phyloP scores from a whole-genome alignment of 768 basidiomycete genomes.

The Termitomyces bulborhizus region DNA sequence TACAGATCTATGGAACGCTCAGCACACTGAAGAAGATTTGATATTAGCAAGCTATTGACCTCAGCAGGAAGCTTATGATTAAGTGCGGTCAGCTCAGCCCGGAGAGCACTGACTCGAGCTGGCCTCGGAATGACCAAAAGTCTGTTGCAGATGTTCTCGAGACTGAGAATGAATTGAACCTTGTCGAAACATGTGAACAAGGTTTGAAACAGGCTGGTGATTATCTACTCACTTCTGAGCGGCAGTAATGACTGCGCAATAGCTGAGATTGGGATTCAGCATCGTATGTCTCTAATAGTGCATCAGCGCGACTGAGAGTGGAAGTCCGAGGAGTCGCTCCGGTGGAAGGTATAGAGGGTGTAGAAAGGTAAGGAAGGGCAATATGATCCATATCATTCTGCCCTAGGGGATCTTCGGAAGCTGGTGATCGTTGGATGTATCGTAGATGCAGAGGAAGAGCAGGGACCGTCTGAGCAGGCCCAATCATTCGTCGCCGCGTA shows the following conservation, averaged over 20 bases:
- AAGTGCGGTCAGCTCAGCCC: constrained; percentile 91
- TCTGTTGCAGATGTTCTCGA: constrained; percentile 91
- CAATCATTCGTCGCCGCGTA: constrained; percentile 42
- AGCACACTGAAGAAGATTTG: background rate
- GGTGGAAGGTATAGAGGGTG: constrained; percentile 56
- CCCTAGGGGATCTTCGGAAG: constrained; percentile 71
- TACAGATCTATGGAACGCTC: constrained; percentile 53
- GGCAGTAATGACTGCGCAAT: constrained; percentile 81
- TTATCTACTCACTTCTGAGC: constrained; percentile 61
- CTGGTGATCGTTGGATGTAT: constrained; percentile 42
- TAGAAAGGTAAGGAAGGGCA: constrained; percentile 57
- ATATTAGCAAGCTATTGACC: constrained; percentile 35
- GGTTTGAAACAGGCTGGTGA: background rate
- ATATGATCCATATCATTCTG: constrained; percentile 47
- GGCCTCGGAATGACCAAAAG: constrained; percentile 89
- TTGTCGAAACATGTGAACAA: constrained; percentile 22
- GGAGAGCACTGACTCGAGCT: constrained; percentile 91
- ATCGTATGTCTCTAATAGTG: constrained; percentile 65
- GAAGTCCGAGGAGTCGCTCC: constrained; percentile 40
- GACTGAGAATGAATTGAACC: constrained; percentile 80
- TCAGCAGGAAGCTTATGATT: constrained; percentile 97
- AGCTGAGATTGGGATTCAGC: constrained; percentile 61
- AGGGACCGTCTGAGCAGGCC: constrained; percentile 70
- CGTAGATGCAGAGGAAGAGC: constrained; percentile 61
- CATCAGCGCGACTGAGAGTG: constrained; percentile 40